A percentile compares a stretch with the other conserved stretches of the same genome.
Evolutionary conservation across 2,329 filamentous ascomycete species (phyloP).

Genomic region (Colletotrichum acutatum): DNA sequence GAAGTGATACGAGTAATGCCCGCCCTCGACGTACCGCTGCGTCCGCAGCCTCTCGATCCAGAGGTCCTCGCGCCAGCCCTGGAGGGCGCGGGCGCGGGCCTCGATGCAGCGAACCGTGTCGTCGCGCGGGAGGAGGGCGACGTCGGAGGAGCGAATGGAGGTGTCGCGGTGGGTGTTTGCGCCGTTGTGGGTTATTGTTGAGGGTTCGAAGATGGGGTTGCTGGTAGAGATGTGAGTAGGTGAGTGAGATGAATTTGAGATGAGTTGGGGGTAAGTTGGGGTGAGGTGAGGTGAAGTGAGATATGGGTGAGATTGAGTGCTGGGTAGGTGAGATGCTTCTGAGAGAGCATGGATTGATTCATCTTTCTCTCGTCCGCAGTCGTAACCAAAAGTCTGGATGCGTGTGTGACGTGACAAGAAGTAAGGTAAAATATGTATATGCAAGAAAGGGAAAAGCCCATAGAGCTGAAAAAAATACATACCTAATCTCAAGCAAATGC

Average conservation of each 20-base stretch:
- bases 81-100: constrained; percentile 56
- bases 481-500: constrained; percentile 64
- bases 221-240: constrained; percentile 41
- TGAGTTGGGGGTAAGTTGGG: too few species aligned
- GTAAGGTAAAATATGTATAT: constrained; percentile 4
- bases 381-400: too few species aligned
- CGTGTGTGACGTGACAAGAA: background rate
- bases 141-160: constrained; percentile 61
- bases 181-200: constrained; percentile 62
- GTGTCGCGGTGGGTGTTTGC: constrained; percentile 52
- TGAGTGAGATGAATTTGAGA: background rate
- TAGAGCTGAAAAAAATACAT: background rate
- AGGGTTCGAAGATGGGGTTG: constrained; percentile 59
- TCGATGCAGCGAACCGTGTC: constrained; percentile 58
- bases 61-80: constrained; percentile 64
- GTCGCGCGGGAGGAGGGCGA: constrained; percentile 62
- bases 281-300: background rate
- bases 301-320: background rate
- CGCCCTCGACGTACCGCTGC: constrained; percentile 58
- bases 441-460: too few species aligned
- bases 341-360: too few species aligned
- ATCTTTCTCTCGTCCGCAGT: too few species aligned
- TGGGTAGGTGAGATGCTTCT: too few species aligned
- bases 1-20: constrained; percentile 65
- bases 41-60: constrained; percentile 64